Base-by-base conservation (phyloP, 2,329 filamentous ascomycete genomes). In the Aspergillus viridinutans region DNA sequence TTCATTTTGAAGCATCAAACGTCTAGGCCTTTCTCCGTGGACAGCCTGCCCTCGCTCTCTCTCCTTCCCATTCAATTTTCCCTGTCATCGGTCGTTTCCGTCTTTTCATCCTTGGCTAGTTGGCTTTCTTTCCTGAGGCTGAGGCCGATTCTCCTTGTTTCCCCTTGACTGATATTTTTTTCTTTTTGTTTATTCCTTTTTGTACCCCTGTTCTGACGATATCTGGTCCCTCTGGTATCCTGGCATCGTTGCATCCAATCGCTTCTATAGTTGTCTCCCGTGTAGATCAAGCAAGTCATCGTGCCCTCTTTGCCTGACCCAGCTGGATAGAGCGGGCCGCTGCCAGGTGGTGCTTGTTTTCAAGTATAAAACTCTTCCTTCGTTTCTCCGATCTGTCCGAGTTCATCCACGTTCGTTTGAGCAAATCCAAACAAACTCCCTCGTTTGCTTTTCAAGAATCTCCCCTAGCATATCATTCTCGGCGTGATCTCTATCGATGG, bases 401-500 rank as follows among this genome's bases (percentile, higher is more conserved):
- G 4, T 25, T 26, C 21, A 14, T 26, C 43, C 21, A 17, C 32
- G 23, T 47, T 47, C 43, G 43, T 47, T 45, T 12, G 6, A 47
- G 12, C 12, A 23, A 20, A 23, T 21, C 43, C 43, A 6, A 47
- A 26, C 43, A 47, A 26, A 1, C 35, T 32, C 42, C 7, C 26
- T 52, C 25, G 51, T 50, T 29, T 55, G 32, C 54, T 58, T 57
- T 54, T 29, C 14, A 20, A 17, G 17, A 47, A 10, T 47, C 3
- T 14, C 32, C 20, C 35, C 45, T 50, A 25, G 49, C 49, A 40
- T 21, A 48, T 48, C 38, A 26, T 45, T 25, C 29, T 59, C 61
- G 14, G 54, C 61, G 7, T 60, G 61, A 53, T 20, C 40, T 53
- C 57, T 55, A 54, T 64, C 53, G 23, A 72, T 72, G 66, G 68